phyloP scores from a whole-genome alignment of 1,139 yeast genomes.

The Diutina scorzettiae region DNA sequence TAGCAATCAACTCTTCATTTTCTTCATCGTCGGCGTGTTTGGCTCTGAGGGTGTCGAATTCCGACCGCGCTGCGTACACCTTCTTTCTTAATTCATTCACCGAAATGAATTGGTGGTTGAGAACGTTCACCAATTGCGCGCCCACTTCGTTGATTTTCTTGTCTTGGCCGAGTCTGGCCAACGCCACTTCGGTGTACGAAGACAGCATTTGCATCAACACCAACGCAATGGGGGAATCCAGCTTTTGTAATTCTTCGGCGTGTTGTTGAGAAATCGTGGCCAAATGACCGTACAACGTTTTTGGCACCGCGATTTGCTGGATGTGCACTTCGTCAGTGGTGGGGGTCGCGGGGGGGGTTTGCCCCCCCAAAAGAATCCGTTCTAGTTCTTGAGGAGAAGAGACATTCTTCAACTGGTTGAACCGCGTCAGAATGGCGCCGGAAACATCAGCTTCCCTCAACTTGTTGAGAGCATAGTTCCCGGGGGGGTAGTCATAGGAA shows the following conservation, averaged over 20 bases:
- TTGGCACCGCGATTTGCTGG: conserved; percentile 26
- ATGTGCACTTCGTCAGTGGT: conserved; percentile 13
- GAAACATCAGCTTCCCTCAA: conserved; percentile 53
- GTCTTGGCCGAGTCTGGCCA: conserved; percentile 54
- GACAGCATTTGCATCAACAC: conserved; percentile 46
- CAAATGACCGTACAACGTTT: conserved; percentile 35
- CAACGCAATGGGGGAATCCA: conserved; percentile 37
- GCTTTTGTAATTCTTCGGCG: conserved; percentile 26
- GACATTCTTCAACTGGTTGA: conserved; percentile 48
- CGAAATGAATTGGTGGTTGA: conserved; percentile 47
- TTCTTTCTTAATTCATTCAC: conserved; percentile 50
- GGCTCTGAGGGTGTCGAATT: conserved; percentile 55
- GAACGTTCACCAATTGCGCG: conserved; percentile 34
- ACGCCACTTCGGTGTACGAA: conserved; percentile 47
- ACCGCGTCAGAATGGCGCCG: conserved; percentile 39
- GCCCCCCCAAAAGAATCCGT: conserved; percentile 27
- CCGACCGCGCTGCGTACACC: conserved; percentile 58
- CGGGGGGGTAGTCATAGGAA: conserved; percentile 68
- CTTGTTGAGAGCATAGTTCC: conserved; percentile 33
- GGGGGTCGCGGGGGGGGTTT: conserved; percentile 9
- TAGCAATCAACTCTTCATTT: conserved; percentile 43
- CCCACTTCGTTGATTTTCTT: conserved; percentile 46
- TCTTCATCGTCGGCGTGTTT: conserved; percentile 23
- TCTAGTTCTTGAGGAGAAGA: conserved; percentile 56
- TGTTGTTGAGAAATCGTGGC: conserved; percentile 25